A percentile compares a stretch with the other conserved stretches of the same genome.
These are phyloP conservation scores for Omphalea diandra DNA, from an alignment of 441 rosid genomes.

Conservation along the genomic window DNA sequence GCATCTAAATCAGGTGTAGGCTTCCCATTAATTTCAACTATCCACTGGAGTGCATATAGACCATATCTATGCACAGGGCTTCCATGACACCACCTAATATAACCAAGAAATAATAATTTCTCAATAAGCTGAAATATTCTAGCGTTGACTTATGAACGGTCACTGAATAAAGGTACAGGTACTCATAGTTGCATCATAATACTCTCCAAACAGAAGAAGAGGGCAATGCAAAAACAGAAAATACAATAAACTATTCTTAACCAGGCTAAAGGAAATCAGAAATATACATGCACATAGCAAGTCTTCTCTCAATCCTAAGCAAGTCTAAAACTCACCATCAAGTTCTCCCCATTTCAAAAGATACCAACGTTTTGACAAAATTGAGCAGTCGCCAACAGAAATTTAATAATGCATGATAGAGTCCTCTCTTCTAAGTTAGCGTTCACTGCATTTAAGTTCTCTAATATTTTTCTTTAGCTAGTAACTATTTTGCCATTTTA, in stretches of 20 bases:
- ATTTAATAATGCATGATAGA: not conserved
- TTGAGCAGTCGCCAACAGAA: not conserved
- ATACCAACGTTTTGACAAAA: not conserved
- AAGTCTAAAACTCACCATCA: not conserved
- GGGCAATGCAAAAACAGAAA: not conserved
- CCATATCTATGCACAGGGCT: slow-evolving; percentile 80
- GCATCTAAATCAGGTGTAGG: slow-evolving; percentile 68
- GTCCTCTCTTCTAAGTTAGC: not conserved
- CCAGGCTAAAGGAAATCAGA: not conserved
- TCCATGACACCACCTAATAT: not conserved
- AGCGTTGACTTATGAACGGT: not conserved
- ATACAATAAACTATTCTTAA: too few relatives aligned
- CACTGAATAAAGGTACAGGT: not conserved
- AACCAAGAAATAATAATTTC: not conserved
- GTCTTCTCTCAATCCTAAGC: not conserved
- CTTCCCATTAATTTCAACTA: slow-evolving; percentile 91
- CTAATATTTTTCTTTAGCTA: not conserved
- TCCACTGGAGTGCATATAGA: slow-evolving; percentile 91
- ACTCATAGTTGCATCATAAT: not conserved
- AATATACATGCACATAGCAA: not conserved
- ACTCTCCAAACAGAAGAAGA: not conserved
- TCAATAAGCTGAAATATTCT: not conserved
- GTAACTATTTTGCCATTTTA: not conserved
- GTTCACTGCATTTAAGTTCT: not conserved
- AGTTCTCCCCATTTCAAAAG: not conserved